Evolutionary conservation across 768 basidiomycete species (phyloP).

Genomic region (Heimioporus sp.): DNA sequence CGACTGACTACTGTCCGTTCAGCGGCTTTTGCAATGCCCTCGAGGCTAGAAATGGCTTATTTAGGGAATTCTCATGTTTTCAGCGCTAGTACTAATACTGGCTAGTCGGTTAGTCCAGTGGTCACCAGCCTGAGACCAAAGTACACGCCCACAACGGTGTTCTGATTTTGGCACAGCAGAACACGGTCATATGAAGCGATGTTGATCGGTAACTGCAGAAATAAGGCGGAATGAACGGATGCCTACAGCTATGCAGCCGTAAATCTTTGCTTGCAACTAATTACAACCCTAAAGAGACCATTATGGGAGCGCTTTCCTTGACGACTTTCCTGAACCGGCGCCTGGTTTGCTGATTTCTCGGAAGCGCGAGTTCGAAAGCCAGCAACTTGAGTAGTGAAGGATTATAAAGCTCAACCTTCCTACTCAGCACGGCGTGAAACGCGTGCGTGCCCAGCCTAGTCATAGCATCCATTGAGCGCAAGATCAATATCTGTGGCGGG

Average conservation of each 20-base stretch:
- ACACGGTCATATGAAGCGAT: background rate
- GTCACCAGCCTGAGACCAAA: no score
- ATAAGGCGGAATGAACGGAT: background rate
- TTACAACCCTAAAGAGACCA: slow-evolving; percentile 24
- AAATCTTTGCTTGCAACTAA: background rate
- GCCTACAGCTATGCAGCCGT: background rate
- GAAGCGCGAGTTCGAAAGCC: slow-evolving; percentile 46
- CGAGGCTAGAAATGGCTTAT: no score
- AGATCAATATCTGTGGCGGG: background rate
- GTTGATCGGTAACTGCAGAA: background rate
- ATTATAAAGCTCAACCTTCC: slow-evolving; percentile 49
- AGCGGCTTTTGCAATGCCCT: background rate
- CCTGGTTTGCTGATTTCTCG: slow-evolving; percentile 41
- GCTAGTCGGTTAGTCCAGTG: no score
- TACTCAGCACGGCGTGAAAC: slow-evolving; percentile 63
- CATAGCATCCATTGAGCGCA: slow-evolving; percentile 2
- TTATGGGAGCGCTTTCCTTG: slow-evolving; percentile 25
- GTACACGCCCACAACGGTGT: no score
- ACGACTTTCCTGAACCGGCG: slow-evolving; percentile 48
- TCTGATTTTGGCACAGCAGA: background rate
- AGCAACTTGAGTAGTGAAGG: slow-evolving; percentile 47
- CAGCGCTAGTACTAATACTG: no score
- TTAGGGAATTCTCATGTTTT: no score
- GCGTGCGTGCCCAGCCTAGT: slow-evolving; percentile 80
- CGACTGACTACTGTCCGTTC: background rate